Conservation (phyloP, 2,329 filamentous ascomycete genomes). For the Apiospora kogelbergensis region DNA sequence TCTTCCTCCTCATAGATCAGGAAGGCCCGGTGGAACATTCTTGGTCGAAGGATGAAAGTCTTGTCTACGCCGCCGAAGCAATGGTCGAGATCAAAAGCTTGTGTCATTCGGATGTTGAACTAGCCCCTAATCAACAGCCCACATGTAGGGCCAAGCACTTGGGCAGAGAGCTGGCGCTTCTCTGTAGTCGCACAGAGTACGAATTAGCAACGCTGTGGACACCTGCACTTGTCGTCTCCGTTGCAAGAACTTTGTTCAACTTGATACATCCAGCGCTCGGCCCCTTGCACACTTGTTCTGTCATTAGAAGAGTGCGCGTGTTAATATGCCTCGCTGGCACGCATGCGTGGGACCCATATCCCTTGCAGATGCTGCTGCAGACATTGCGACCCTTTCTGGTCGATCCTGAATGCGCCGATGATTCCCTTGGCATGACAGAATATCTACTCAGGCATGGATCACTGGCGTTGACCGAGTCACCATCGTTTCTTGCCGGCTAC, state of each 20-base stretch:
- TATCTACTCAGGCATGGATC: slow-evolving; percentile 75
- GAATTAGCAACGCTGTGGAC: slow-evolving; percentile 71
- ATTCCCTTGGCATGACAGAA: slow-evolving; percentile 81
- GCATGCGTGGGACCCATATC: slow-evolving; percentile 74
- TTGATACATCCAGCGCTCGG: slow-evolving; percentile 82
- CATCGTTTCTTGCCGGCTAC: slow-evolving; percentile 80
- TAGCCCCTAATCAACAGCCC: slow-evolving; percentile 83
- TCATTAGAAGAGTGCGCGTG: slow-evolving; percentile 82
- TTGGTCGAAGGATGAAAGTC: slow-evolving; percentile 58
- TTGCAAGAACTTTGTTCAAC: slow-evolving; percentile 76
- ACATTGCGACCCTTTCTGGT: slow-evolving; percentile 76
- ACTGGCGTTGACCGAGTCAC: slow-evolving; percentile 60
- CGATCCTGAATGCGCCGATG: slow-evolving; percentile 85
- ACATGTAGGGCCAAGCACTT: slow-evolving; percentile 80
- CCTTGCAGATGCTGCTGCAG: slow-evolving; percentile 86
- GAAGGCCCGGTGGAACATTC: slow-evolving; percentile 72
- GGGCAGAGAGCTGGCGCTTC: slow-evolving; percentile 69
- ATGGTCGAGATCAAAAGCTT: slow-evolving; percentile 69
- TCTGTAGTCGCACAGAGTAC: slow-evolving; percentile 72
- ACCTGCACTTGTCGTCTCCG: slow-evolving; percentile 68
- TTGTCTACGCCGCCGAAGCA: slow-evolving; percentile 60
- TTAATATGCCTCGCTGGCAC: slow-evolving; percentile 76
- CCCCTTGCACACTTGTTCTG: slow-evolving; percentile 80
- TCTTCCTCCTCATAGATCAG: slow-evolving; percentile 77
- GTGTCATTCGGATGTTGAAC: slow-evolving; percentile 61